Evolutionary conservation across 208 protist species (phyloP), one percentile per base, ranked within the genome.

Genomic region (Borovskyia barvae): DNA sequence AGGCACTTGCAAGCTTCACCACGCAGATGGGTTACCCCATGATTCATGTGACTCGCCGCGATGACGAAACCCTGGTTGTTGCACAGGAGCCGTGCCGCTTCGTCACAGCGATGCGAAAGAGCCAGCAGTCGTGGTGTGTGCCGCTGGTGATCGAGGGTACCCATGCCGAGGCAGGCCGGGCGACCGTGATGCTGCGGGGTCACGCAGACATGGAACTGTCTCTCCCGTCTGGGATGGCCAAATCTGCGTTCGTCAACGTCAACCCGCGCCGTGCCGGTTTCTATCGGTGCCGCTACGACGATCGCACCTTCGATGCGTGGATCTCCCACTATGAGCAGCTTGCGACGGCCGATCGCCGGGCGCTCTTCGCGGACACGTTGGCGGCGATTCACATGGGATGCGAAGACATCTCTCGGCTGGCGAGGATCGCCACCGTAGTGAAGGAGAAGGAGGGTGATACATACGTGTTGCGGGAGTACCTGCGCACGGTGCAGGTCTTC

Each of bases 21-120:
- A 92, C 85, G 50, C 76, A 95, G 58, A 86, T 92, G 72, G 95
- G 96, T 42, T 98, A 97, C 73, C 97, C 97, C 9, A 72, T 98
- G 46, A 50, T 97, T 37, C 79, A 84, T 54, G 82, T 96, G 14
- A 39, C 50, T 12, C 74, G 73, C 11, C 14, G 30, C 7, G 54
- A 60, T 26, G 48, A 33, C 4, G 22, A 19, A n/a, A 26, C 30
- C 54, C 33, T 70, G 17, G 43, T 43, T 7, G 47, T 70, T 26
- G 7, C 28, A 17, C 84, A 92, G 67, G 72, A 87, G 62, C 72
- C 82, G 30, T 92, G 78, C 59, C 73, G 75, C 39, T 82, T 90
- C 43, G 71, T 72, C n/a, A 66, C 68, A 30, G 54, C 47, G 22
- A 20, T 42, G 45, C 66, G 42, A 56, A 73, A 63, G 43, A 67